A percentile compares a stretch with the other conserved stretches of the same genome.
These are phyloP conservation scores for Zizania latifolia DNA, from an alignment of 176 grass and related monocot genomes.

Conservation along the genomic window DNA sequence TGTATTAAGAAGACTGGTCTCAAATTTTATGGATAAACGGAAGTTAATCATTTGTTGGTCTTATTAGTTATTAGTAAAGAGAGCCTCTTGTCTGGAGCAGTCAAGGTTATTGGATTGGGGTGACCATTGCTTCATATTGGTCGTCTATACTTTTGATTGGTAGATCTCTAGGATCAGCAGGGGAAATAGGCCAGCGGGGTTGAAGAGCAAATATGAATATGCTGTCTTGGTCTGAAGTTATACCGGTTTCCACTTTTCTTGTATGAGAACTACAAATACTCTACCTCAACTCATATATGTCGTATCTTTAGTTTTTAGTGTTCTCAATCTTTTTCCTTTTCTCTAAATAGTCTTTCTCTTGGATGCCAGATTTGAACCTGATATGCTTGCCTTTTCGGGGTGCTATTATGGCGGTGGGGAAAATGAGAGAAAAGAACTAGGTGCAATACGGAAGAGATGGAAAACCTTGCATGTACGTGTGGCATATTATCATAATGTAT, in stretches of 20 bases:
- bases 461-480: slow-evolving; percentile 66
- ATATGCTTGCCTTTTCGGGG: slow-evolving; percentile 87
- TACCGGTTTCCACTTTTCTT: not conserved
- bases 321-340: not conserved
- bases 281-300: not conserved
- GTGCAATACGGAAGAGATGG: slow-evolving; percentile 66
- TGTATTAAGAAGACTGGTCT: not conserved
- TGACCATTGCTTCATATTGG: not conserved
- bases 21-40: not conserved
- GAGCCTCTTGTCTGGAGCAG: not conserved
- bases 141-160: not conserved
- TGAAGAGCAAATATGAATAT: not conserved
- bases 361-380: slow-evolving; percentile 72
- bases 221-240: slow-evolving; percentile 1
- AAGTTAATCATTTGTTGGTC: not conserved
- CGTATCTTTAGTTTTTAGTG: not conserved
- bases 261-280: not conserved
- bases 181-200: not conserved
- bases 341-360: slow-evolving; percentile 13
- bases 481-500: slow-evolving; percentile 6
- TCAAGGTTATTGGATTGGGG: not conserved
- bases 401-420: slow-evolving; percentile 81
- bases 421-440: slow-evolving; percentile 61
- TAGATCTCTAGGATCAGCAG: not conserved
- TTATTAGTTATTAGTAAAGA: not conserved